phyloP scores from a whole-genome alignment of 2,329 filamentous ascomycete genomes.

The Calonectria honghensis region DNA sequence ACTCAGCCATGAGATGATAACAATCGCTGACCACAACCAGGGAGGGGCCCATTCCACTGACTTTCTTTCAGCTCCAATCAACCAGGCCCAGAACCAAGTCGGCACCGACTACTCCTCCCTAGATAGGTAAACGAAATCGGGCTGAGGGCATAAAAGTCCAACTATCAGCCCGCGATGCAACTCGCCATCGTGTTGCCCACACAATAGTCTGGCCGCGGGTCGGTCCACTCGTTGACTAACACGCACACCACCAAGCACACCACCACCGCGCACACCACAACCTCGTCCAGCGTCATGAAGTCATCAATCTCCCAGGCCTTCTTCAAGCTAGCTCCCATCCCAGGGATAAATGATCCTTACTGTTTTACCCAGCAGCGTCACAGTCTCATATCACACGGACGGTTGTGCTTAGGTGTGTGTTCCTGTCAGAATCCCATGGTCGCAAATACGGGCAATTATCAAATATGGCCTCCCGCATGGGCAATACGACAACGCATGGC shows the following conservation, averaged over 20 bases:
- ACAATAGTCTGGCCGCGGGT: slow-evolving; percentile 8
- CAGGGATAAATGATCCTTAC: background rate
- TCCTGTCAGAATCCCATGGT: slow-evolving; percentile 11
- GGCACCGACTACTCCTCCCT: background rate
- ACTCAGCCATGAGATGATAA: background rate
- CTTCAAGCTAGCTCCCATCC: slow-evolving; percentile 10
- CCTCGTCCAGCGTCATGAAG: background rate
- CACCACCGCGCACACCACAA: background rate
- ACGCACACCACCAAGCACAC: slow-evolving; percentile 11
- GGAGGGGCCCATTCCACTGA: background rate
- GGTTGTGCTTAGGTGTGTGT: background rate
- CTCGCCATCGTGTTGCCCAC: background rate
- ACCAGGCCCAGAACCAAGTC: slow-evolving; percentile 14
- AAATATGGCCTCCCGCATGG: slow-evolving; percentile 19
- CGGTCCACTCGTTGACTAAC: slow-evolving; percentile 18
- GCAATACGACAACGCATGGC: slow-evolving; percentile 7
- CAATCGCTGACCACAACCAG: background rate
- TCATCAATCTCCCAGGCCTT: slow-evolving; percentile 2
- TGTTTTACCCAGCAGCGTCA: slow-evolving; percentile 14
- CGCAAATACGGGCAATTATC: slow-evolving; percentile 9
- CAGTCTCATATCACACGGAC: slow-evolving; percentile 13
- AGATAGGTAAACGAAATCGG: slow-evolving; percentile 7
- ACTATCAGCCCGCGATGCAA: slow-evolving; percentile 1
- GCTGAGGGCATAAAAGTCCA: slow-evolving; percentile 12
- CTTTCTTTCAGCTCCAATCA: background rate